A percentile compares a stretch with the other conserved stretches of the same genome.
These are phyloP conservation scores for Tylopilus sp. DNA, from an alignment of 768 basidiomycete genomes.

Conservation along the genomic window DNA sequence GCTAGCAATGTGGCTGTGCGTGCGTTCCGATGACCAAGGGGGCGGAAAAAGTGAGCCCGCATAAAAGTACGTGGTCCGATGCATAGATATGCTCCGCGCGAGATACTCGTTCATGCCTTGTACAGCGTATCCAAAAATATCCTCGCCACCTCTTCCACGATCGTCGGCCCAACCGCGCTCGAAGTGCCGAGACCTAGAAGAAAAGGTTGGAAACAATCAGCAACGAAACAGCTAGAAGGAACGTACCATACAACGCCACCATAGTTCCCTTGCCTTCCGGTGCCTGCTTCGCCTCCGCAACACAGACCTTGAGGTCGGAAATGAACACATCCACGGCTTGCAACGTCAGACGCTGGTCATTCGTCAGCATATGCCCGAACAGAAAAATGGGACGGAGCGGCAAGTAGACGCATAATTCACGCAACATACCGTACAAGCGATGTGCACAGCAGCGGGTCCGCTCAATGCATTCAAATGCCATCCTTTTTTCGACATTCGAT, in stretches of 20 bases:
- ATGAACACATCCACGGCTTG: slow-evolving; percentile 73
- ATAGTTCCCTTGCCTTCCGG: slow-evolving; percentile 79
- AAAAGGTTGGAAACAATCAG: not conserved
- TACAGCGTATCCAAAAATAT: slow-evolving; percentile 81
- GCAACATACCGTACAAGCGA: slow-evolving; percentile 82
- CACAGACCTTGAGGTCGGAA: slow-evolving; percentile 75
- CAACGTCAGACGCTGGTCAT: slow-evolving; percentile 70
- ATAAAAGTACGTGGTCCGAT: too few species aligned
- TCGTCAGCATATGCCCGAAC: not conserved
- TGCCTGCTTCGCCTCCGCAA: slow-evolving; percentile 61
- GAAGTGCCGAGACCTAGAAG: slow-evolving; percentile 75
- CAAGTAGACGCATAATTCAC: too few species aligned
- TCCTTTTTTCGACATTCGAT: slow-evolving; percentile 77
- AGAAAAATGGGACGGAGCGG: too few species aligned
- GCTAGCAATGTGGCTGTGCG: too few species aligned
- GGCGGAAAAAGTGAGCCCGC: too few species aligned
- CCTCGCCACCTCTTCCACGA: slow-evolving; percentile 76
- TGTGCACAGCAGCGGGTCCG: slow-evolving; percentile 81
- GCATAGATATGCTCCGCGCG: too few species aligned
- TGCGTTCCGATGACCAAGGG: too few species aligned
- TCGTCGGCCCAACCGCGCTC: slow-evolving; percentile 74
- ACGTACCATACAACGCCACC: slow-evolving; percentile 86
- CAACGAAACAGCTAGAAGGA: not conserved
- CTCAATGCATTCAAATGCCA: slow-evolving; percentile 91
- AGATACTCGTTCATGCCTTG: slow-evolving; percentile 48